A percentile compares a stretch with the other conserved stretches of the same genome.
These are phyloP conservation scores for Tuber aestivum DNA, from an alignment of 495 filamentous ascomycete genomes.

Conservation along the genomic window DNA sequence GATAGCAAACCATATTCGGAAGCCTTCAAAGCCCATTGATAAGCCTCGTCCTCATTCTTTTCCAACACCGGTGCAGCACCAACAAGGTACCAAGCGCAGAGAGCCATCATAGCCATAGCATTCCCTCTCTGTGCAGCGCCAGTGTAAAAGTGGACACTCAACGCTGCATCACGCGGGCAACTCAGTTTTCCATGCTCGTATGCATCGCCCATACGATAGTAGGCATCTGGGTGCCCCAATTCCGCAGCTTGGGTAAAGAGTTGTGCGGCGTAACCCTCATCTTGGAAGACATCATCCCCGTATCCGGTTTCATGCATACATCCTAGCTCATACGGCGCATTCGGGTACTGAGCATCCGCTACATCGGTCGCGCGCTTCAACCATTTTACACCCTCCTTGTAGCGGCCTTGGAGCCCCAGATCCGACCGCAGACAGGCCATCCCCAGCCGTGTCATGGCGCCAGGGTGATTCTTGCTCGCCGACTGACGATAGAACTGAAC, in stretches of 20 bases:
- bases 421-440: slow-evolving; percentile 84
- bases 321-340: slow-evolving; percentile 85
- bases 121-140: slow-evolving; percentile 78
- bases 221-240: slow-evolving; percentile 77
- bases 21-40: slow-evolving; percentile 86
- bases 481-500: slow-evolving; percentile 86
- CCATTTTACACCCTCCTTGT: slow-evolving; percentile 93
- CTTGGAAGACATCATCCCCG: slow-evolving; percentile 85
- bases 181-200: slow-evolving; percentile 87
- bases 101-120: slow-evolving; percentile 91
- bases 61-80: slow-evolving; percentile 88
- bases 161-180: slow-evolving; percentile 82
- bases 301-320: slow-evolving; percentile 80
- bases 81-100: slow-evolving; percentile 98
- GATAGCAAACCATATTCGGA: slow-evolving; percentile 68
- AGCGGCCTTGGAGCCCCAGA: slow-evolving; percentile 74
- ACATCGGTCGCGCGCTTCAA: slow-evolving; percentile 85
- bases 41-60: slow-evolving; percentile 92
- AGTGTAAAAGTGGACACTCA: slow-evolving; percentile 97
- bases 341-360: slow-evolving; percentile 84
- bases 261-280: slow-evolving; percentile 85
- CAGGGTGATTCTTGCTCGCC: slow-evolving; percentile 89
- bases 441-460: slow-evolving; percentile 86
- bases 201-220: slow-evolving; percentile 83
- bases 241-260: slow-evolving; percentile 92